Evolutionary conservation across 176 grass and related monocot species (phyloP).

Genomic region (Lolium rigidum): DNA sequence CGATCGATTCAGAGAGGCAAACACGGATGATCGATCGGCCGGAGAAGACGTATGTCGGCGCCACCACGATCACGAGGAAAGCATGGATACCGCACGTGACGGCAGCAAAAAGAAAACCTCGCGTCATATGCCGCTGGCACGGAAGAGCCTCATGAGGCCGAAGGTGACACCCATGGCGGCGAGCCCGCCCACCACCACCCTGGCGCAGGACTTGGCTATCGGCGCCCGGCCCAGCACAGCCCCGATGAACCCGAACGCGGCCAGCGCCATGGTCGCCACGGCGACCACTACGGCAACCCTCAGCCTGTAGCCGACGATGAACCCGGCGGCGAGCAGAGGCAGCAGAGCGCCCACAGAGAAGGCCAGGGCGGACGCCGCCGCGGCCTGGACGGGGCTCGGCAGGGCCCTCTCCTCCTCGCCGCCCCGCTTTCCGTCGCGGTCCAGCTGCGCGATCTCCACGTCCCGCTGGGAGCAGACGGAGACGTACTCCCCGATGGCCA

Average conservation of each 20-base stretch:
- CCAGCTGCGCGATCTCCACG: conserved; percentile 63
- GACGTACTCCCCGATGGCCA: conserved; percentile 88
- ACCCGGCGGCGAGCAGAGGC: conserved; percentile 67
- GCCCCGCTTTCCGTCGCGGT: conserved; percentile 39
- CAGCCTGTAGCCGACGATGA: conserved; percentile 52
- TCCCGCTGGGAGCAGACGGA: conserved; percentile 82
- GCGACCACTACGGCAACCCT: conserved; percentile 53
- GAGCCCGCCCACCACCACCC: conserved; percentile 55
- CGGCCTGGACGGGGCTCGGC: conserved; percentile 60
- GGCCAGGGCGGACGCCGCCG: conserved; percentile 59
- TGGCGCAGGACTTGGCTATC: conserved; percentile 37
- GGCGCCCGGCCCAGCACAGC: conserved; percentile 56
- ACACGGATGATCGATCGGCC: neutral
- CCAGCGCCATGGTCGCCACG: conserved; percentile 45
- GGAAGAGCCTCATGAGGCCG: conserved; percentile 65
- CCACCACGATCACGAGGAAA: neutral
- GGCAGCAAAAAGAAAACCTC: neutral
- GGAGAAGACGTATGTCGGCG: neutral
- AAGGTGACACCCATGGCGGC: conserved; percentile 64
- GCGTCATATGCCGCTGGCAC: conserved; percentile 56
- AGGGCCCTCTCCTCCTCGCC: conserved; percentile 36
- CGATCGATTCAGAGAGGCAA: neutral
- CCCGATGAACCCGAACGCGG: conserved; percentile 56
- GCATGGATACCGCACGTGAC: neutral
- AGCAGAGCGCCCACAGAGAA: conserved; percentile 57